Base-by-base conservation (phyloP, 257 asterid species). In the Penstemon davidsonii region DNA sequence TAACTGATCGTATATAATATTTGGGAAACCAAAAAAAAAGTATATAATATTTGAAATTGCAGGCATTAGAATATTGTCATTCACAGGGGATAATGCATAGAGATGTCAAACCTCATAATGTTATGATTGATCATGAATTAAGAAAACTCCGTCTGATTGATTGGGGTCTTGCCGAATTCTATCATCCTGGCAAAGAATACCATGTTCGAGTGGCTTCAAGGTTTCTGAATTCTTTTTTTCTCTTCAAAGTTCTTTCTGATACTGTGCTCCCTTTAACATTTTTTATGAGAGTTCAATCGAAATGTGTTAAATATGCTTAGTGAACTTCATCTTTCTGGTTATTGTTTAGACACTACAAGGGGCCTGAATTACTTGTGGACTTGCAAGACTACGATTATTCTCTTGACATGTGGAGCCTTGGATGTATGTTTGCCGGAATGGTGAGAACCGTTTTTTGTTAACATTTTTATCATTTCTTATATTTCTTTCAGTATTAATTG, bases 1-100 rank as follows among this genome's bases (percentile, higher is more conserved):
- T 55, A 7, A 55, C 11, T 13, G 61, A 55, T 33, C 61, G 5
- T 55, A 25, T 25, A 25, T 55, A 11, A 6, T 55, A 25, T 19
- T 33, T 55, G 41, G n/a, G n/a, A n/a, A n/a, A n/a, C n/a, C n/a
- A n/a, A n/a, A n/a, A n/a, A n/a, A n/a, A n/a, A n/a, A n/a, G 5
- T 55, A 25, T 25, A 25, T 55, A 11, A 6, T 55, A 25, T 19
- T 33, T 55, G 41, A 55, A 55, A 55, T 41, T 79, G 74, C 13
- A 82, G 91, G 88, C 91, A 33, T 75, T 85, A 61, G 85, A 83
- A 62, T 85, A 85, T 75, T 85, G 88, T 64, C 91, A 85, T 73
- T 81, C 88, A 67, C 91, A 83, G 81, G 91, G 91, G 60, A 83
- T 85, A 69, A 85, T 85, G 91, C 91, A 85, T 76, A 81, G 91